Evolutionary conservation across 257 asterid species (phyloP), one percentile per base, ranked within the genome.

Genomic region (Henckelia pumila): DNA sequence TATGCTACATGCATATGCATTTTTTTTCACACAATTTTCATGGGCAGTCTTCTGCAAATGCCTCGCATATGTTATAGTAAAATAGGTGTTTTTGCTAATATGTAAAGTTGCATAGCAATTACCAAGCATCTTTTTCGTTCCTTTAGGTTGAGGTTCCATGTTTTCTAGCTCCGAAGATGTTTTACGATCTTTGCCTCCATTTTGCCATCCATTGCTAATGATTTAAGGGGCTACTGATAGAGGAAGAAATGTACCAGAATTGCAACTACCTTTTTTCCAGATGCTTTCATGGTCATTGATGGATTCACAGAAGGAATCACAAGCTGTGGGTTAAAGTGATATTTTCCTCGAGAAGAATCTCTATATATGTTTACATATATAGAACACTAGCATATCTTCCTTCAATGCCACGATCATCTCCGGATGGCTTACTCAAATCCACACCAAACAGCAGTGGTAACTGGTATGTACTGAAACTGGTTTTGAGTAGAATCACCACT

Each of bases 101-200:
- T 47, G 55, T 4, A 4, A 16, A 47, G 55, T 47, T 5, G 5
- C 20, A 47, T 47, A 47, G 55, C 55, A 47, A 47, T 47, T 47
- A 47, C 88, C 88, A 75, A 65, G 52, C 25, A 75, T 83, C 59
- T 80, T 76, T 71, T 83, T 83, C 4, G 58, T 71, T 40, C 70
- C 75, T 64, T 69, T 80, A 44, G 66, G 29, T 53, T 73, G 83
- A 74, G 59, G 65, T 68, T 66, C 87, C 56, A 17, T 25, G 26
- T 61, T 73, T 59, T 73, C 80, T 64, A 26, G 22, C 24, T 67
- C 63, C 25, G 71, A 63, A 61, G 77, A 60, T 40, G 6, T 73
- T 62, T 77, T 64, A 29, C 19, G 64, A 71, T 73, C 53, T 71
- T 65, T 71, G 24, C 71, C 78, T 23, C n/a, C 71, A 72, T 77